These are phyloP conservation scores for apple (Malus domestica) DNA, from an alignment of 306 rosid genomes.

Conservation along the genomic window ASM211411v1 NC_041800.1:2817001-2817500, in stretches of 20 bases:
- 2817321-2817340: background rate
- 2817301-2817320: background rate
- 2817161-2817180: background rate
- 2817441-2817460: background rate
- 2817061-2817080: constrained; percentile 9
- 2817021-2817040: background rate
- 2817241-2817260: too few species aligned
- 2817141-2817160: background rate
- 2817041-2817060: background rate
- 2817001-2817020: background rate
- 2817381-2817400: background rate
- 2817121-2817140: background rate
- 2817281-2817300: too few species aligned
- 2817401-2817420: background rate
- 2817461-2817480: background rate
- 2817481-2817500: background rate
- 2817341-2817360: too few species aligned
- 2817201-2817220: background rate
- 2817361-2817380: background rate
- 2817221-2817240: too few species aligned
- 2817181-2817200: background rate
- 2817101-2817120: background rate
- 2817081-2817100: too few species aligned
- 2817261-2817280: too few species aligned
- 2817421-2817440: background rate